Conservation (phyloP, 2,329 filamentous ascomycete genomes). For the Curvularia sp. region DNA sequence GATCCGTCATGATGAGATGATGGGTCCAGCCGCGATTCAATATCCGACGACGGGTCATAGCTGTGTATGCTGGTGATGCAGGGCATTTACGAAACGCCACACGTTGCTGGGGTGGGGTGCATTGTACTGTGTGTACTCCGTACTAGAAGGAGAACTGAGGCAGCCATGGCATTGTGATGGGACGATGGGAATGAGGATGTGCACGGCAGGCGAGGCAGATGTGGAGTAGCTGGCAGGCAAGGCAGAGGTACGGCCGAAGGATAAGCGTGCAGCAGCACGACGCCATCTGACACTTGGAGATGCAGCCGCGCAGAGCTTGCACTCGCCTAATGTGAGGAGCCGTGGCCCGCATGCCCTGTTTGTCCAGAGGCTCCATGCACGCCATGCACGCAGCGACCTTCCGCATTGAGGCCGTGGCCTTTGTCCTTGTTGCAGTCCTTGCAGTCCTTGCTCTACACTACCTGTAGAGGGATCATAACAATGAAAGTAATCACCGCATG, state of each 20-base stretch:
- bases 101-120: background rate
- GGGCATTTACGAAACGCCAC: conserved; percentile 32
- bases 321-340: conserved; percentile 15
- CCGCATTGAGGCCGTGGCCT: conserved; percentile 28
- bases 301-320: conserved; percentile 26
- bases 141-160: too few species aligned
- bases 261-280: conserved; percentile 15
- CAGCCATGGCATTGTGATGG: background rate
- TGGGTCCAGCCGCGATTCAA: conserved; percentile 36
- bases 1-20: conserved; percentile 29
- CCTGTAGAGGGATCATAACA: background rate
- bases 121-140: background rate
- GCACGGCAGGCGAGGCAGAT: conserved; percentile 6
- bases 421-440: conserved; percentile 9
- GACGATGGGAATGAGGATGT: background rate
- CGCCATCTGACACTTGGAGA: conserved; percentile 16
- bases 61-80: background rate
- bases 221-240: conserved; percentile 3
- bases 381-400: conserved; percentile 22
- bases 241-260: conserved; percentile 5
- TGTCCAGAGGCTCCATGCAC: conserved; percentile 22
- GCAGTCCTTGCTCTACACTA: conserved; percentile 26
- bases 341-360: conserved; percentile 27
- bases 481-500: background rate
- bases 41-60: conserved; percentile 34